These are phyloP conservation scores for Escovopsis sp. DNA, from an alignment of 2,329 filamentous ascomycete genomes.

Conservation along the genomic window DNA sequence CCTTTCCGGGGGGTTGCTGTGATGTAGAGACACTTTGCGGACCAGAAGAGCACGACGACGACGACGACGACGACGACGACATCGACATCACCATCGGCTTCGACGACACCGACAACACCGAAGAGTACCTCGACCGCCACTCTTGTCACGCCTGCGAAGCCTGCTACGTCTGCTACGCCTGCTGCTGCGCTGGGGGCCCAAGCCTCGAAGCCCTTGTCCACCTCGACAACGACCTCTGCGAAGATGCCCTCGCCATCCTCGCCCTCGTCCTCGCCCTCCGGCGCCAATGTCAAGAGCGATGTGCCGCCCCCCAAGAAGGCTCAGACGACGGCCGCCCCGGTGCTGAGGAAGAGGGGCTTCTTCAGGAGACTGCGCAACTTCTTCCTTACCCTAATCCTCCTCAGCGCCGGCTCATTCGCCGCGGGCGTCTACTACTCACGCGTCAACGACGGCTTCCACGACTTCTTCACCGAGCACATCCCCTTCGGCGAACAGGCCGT, in stretches of 20 bases:
- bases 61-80: conserved; percentile 37
- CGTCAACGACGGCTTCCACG: conserved; percentile 93
- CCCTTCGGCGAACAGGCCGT: conserved; percentile 91
- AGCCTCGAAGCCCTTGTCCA: conserved; percentile 26
- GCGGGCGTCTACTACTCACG: conserved; percentile 88
- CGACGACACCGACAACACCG: conserved; percentile 9
- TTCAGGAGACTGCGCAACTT: conserved; percentile 62
- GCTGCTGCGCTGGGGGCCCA: conserved; percentile 36
- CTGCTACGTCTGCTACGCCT: conserved; percentile 37
- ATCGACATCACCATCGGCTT: conserved; percentile 34
- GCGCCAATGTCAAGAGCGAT: conserved; percentile 13
- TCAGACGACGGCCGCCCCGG: conserved; percentile 6
- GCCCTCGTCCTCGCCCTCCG: conserved; percentile 12
- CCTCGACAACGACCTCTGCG: not conserved
- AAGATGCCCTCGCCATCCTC: not conserved
- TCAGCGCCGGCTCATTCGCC: conserved; percentile 65
- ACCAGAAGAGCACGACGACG: conserved; percentile 33
- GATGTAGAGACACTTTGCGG: conserved; percentile 42
- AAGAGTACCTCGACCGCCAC: too few relatives aligned
- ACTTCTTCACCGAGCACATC: conserved; percentile 96
- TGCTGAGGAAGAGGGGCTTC: conserved; percentile 44
- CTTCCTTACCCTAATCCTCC: conserved; percentile 58
- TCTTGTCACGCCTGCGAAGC: conserved; percentile 14
- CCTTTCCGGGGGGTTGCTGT: not conserved
- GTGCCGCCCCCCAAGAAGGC: conserved; percentile 4